phyloP scores from a whole-genome alignment of 345 rosid species.

The Punica granatum region DNA sequence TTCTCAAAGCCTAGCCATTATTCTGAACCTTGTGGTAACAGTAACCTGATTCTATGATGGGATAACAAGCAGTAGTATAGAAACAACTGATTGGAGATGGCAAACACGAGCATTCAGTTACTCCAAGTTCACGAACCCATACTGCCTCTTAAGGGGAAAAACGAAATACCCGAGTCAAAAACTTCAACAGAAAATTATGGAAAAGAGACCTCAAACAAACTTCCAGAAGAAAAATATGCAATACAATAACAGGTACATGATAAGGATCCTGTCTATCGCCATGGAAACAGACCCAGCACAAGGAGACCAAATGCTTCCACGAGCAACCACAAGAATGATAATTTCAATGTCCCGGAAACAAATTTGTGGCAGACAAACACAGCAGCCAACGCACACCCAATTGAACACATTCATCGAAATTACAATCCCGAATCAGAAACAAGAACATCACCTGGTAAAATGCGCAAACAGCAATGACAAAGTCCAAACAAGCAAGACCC shows the following conservation, averaged over 20 bases:
- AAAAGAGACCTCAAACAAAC: background rate
- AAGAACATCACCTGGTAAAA: constrained; percentile 12
- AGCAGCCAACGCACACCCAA: background rate
- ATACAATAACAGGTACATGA: background rate
- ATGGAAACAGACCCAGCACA: background rate
- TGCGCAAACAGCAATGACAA: constrained; percentile 11
- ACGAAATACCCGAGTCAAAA: background rate
- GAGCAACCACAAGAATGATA: too few species aligned
- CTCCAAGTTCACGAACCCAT: background rate
- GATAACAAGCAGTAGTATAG: background rate
- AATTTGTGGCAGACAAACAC: background rate
- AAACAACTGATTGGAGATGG: background rate
- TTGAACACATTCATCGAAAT: background rate
- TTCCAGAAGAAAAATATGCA: background rate
- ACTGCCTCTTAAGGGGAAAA: background rate
- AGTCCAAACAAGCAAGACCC: constrained; percentile 14
- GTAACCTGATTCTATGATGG: background rate
- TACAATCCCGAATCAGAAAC: background rate
- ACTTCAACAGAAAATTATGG: background rate
- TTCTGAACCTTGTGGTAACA: background rate
- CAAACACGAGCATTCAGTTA: background rate
- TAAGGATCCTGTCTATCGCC: background rate
- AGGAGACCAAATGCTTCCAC: too few species aligned
- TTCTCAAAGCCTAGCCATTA: background rate
- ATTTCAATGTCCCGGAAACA: background rate